These are phyloP conservation scores for Bromus sterilis DNA, from an alignment of 176 grass and related monocot genomes.

Conservation along the genomic window DNA sequence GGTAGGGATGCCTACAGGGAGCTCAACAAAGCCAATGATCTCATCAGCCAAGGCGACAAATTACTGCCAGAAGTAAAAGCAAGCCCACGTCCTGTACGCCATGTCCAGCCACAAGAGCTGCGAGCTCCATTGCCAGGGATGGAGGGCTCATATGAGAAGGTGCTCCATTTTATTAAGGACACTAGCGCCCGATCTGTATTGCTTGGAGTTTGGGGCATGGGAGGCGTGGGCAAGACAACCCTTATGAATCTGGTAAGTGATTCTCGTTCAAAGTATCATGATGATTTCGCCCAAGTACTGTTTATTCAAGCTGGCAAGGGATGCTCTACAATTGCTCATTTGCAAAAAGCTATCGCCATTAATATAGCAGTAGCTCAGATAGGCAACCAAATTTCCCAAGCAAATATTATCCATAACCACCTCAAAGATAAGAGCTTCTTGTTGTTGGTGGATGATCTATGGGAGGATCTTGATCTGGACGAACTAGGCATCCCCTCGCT, in stretches of 20 bases:
- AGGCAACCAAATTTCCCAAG: background rate
- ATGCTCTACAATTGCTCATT: background rate
- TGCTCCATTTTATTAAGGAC: background rate
- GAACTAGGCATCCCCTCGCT: background rate
- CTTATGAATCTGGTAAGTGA: background rate
- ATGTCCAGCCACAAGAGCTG: background rate
- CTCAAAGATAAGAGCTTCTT: background rate
- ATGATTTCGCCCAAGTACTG: background rate
- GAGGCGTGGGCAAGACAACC: background rate
- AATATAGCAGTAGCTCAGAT: background rate
- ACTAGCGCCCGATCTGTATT: no score
- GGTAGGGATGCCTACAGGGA: background rate
- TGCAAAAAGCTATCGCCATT: background rate
- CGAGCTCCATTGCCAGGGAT: background rate
- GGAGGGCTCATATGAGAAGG: background rate
- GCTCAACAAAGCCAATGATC: background rate
- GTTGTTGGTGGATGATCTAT: background rate
- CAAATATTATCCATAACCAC: background rate
- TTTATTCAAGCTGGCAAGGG: background rate
- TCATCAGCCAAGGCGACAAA: background rate
- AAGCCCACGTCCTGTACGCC: background rate
- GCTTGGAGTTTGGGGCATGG: background rate
- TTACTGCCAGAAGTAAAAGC: background rate
- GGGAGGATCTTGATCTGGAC: background rate
- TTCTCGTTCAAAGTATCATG: background rate